Evolutionary conservation across 441 rosid genomes (phyloP), one percentile per base, ranked within the genome.

Genomic region (Eruca vesicaria): DNA sequence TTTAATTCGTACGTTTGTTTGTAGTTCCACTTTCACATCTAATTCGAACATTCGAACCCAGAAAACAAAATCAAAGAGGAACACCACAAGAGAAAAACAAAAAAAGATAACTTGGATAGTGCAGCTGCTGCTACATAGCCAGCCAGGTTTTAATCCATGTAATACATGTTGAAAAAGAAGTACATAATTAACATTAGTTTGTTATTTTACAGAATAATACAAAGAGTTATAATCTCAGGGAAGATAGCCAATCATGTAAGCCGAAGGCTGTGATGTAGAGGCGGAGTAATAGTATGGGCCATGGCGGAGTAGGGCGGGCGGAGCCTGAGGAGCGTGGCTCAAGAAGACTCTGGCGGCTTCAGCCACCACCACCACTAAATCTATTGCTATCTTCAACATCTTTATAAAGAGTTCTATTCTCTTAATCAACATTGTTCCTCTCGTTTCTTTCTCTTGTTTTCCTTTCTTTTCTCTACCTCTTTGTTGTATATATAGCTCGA

Each of bases 341-440:
- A 78, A 53, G 69, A 78, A 67, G 59, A 0, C 48, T 67, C 43
- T 72, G 2, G 69, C 45, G 65, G 73, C 21, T 4, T 78, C 81
- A 61, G 74, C 60, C 65, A 72, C 81, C 68, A 21, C 74, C 14
- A 53, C 74, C 10, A 62, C 10, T 0, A 67, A 72, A 35, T 67
- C 74, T 60, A 21, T 53, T 2, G 69, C 50, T 31, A 72, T 53
- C 81, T 78, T 72, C 61, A 55, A 16, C 3, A 78, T n/a, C 43
- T 67, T 69, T 52, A 78, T 52, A 36, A 69, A 78, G 4, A 72
- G 6, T 69, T 72, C 69, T 53, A 78, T 72, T 72, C 69, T 72
- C 43, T 67, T 78, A 66, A 78, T 61, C 61, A 78, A 4, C 69
- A 32, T 57, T 62, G 15, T 8, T 41, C 57, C 57, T 53, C 15